Conservation (phyloP, 768 basidiomycete species). For the Hygrocybe coccinea region DNA sequence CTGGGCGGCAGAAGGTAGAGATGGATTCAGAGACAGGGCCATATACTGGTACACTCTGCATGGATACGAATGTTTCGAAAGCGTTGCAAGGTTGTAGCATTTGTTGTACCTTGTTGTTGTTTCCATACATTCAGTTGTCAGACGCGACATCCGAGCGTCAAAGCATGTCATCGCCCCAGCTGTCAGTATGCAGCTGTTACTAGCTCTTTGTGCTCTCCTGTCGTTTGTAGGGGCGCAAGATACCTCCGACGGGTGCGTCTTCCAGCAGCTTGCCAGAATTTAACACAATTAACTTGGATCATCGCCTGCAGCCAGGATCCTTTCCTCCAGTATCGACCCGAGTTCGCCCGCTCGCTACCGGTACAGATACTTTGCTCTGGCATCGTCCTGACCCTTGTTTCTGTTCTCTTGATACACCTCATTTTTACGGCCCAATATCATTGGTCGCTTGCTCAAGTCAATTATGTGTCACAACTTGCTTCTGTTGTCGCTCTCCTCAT, state of each 20-base stretch:
- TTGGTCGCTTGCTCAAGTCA: conserved; percentile 87
- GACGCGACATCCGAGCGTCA: not conserved
- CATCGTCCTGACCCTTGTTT: conserved; percentile 76
- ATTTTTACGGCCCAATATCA: conserved; percentile 95
- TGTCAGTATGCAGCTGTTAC: not conserved
- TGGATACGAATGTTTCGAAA: too few species aligned
- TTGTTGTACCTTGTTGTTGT: not conserved
- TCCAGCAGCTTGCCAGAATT: not conserved
- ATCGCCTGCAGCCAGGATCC: conserved; percentile 54
- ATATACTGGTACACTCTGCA: too few species aligned
- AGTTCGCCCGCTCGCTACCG: conserved; percentile 83
- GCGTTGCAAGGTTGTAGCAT: too few species aligned
- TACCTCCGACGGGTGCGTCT: not conserved
- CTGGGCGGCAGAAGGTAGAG: too few species aligned
- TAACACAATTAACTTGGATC: not conserved
- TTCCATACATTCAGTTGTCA: too few species aligned
- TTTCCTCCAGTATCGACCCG: conserved; percentile 70
- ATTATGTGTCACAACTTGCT: conserved; percentile 84
- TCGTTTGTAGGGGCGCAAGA: not conserved
- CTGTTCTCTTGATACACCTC: conserved; percentile 85
- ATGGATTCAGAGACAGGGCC: too few species aligned
- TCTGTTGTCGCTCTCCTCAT: conserved; percentile 78
- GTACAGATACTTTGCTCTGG: conserved; percentile 86
- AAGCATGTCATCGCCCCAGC: not conserved
- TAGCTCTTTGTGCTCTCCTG: not conserved